Base-by-base conservation (phyloP, 1,284 basidiomycete species). In the Ceratobasidium sp. region DNA sequence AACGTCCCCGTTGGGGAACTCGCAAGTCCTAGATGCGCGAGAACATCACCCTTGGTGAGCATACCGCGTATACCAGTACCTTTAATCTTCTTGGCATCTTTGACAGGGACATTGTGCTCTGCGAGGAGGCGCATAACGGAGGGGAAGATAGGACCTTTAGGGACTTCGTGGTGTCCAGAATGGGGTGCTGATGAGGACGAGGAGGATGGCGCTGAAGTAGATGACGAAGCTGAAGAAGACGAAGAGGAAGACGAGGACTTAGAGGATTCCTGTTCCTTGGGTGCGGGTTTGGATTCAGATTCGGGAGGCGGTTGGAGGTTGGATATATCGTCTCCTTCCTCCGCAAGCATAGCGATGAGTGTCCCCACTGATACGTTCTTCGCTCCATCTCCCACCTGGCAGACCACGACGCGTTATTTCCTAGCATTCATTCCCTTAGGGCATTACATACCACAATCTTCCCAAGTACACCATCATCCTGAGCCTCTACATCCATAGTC, bases 401-500 rank as follows among this genome's bases (percentile, higher is more conserved):
- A 38, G 11, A 38, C 38, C 35, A 35, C 30, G 30, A 21, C 7
- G 8, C 32, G 14, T 28, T 38, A 47, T 21, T 50, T 32, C 38
- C 18, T 28, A 47, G 43, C 38, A 59, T 41, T 59, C 57, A 35
- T 9, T 21, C 35, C 11, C 35, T 38, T 9, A 26, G 28, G 28
- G n/a, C 21, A 41, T 18, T 21, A 82, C 84, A 76, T 76, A 86
- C 84, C 69, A 88, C 79, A 78, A 88, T 98, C 88, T 98, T 98
- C 70, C 93, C 96, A 74, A 99, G 84, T 75, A 98, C 84, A 80
- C 97, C 97, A 78, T 98, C 96, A 62, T 99, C 97, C 83, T 96
- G 95, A 16, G 97, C 95, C 83, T 99, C 97, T 30, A 99, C 97
- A 83, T 99, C 97, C 83, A 99, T 99, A 50, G 95, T 97, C 18